phyloP scores from a whole-genome alignment of 768 basidiomycete species.

The Psilocybe cyanescens region DNA sequence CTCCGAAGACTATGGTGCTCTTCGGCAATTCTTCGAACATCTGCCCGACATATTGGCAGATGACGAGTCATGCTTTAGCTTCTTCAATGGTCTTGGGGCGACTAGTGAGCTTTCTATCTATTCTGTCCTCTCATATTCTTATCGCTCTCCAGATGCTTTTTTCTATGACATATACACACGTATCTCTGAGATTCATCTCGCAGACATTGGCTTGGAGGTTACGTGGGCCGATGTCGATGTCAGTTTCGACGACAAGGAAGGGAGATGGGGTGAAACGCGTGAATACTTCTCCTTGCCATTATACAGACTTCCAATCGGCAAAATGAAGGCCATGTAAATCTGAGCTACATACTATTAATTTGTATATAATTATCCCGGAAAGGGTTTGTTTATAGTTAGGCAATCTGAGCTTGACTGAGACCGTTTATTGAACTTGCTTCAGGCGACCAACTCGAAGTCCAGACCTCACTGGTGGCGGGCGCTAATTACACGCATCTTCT shows the following conservation, averaged over 20 bases:
- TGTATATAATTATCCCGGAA: too few relatives aligned
- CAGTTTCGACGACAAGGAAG: conserved; percentile 44
- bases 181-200: conserved; percentile 83
- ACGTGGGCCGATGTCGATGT: conserved; percentile 86
- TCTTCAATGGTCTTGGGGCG: conserved; percentile 97
- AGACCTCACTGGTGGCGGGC: too few relatives aligned
- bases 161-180: conserved; percentile 93
- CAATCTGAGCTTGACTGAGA: too few relatives aligned
- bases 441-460: too few relatives aligned
- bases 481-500: too few relatives aligned
- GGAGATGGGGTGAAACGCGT: conserved; percentile 77
- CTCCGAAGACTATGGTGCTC: conserved; percentile 82
- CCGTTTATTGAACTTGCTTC: too few relatives aligned
- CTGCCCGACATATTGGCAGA: conserved; percentile 78
- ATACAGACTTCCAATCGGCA: conserved; percentile 69
- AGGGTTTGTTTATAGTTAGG: too few relatives aligned
- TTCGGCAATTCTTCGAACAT: conserved; percentile 81
- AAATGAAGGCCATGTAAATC: conserved; percentile 24
- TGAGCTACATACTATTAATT: neutral
- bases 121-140: conserved; percentile 5
- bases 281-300: conserved; percentile 79
- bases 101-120: conserved; percentile 62
- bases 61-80: conserved; percentile 82
- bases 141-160: conserved; percentile 59
- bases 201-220: conserved; percentile 79